Conservation (phyloP, 2,329 filamentous ascomycete genomes). For the Ceratocystis lukuohia region DNA sequence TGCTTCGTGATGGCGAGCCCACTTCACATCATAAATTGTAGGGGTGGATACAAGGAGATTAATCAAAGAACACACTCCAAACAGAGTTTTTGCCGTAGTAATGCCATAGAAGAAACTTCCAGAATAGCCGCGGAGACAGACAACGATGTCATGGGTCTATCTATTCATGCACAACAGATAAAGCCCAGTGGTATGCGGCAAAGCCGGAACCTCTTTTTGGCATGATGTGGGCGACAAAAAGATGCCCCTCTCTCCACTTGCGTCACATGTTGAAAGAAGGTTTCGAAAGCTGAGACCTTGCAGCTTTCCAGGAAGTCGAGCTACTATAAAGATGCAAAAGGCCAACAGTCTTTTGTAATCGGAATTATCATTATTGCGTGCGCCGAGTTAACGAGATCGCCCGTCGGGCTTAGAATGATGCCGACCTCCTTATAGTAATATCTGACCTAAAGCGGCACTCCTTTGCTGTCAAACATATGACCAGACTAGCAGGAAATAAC, state of each 20-base stretch:
- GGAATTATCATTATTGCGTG: not conserved
- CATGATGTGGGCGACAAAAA: not conserved
- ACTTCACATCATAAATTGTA: too few relatives aligned
- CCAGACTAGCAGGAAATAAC: not conserved
- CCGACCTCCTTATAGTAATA: not conserved
- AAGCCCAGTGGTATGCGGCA: not conserved
- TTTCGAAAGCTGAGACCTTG: not conserved
- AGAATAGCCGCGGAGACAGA: not conserved
- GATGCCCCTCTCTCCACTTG: not conserved
- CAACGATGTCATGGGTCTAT: not conserved
- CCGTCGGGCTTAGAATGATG: not conserved
- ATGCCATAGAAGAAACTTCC: not conserved
- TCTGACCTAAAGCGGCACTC: not conserved
- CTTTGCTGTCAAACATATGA: not conserved
- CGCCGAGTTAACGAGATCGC: not conserved
- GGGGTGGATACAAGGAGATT: too few relatives aligned
- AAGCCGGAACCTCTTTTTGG: not conserved
- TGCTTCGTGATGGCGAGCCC: too few relatives aligned
- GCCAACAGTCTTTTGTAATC: too few relatives aligned
- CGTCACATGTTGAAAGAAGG: constrained; percentile 5
- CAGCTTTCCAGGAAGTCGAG: not conserved
- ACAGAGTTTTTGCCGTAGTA: too few relatives aligned
- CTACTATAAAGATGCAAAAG: not conserved
- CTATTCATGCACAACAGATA: too few relatives aligned
- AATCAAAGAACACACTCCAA: too few relatives aligned